Base-by-base conservation (phyloP, 345 rosid species). In the Trapa bicornis region DNA sequence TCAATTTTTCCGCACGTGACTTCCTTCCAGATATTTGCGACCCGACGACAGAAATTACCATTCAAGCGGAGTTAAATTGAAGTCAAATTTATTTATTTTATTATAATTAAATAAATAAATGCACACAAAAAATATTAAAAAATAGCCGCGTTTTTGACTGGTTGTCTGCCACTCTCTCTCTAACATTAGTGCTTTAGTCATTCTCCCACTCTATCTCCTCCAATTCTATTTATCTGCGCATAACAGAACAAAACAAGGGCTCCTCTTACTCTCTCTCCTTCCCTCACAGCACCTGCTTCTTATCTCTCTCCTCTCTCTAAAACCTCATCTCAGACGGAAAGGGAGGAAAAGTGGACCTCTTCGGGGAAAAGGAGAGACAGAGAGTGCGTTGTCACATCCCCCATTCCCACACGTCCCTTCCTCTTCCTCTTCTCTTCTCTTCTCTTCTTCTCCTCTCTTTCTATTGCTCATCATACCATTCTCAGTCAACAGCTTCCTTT, bases 291-390 rank as follows among this genome's bases (percentile, higher is more conserved):
- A 8, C 43, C 7, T 41, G 2, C 43, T 8, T 41, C 43, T 41
- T 8, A 3, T 8, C 43, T 64, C 37, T 65, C 17, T 65, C 50
- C n/a, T 35, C 67, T 65, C 67, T 65, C 54, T 4, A 37, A 4
- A 45, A 39, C 8, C 37, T 36, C 52, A 33, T 41, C 53, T 45
- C 37, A 42, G 48, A 41, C 29, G 53, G 52, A 45, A 65, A 43
- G 12, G 67, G 11, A 47, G 3, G 16, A 16, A 22, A 42, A 65
- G 52, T 37, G 37, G 54, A 32, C 67, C 7, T 42, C 48, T 22
- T 54, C 45, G 36, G 56, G 56, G 42, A 39, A 17, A 48, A 41
- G 33, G 71, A 72, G 54, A 14, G 75, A 32, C 73, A 72, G 61
- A 65, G 56, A 74, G 37, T 47, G 72, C 38, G 60, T 47, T 47